Percentiles rank a stretch among this genome's conserved stretches.
Evolutionary conservation across 2,329 filamentous ascomycete genomes (phyloP).

Genomic region (Venturia pyrina): DNA sequence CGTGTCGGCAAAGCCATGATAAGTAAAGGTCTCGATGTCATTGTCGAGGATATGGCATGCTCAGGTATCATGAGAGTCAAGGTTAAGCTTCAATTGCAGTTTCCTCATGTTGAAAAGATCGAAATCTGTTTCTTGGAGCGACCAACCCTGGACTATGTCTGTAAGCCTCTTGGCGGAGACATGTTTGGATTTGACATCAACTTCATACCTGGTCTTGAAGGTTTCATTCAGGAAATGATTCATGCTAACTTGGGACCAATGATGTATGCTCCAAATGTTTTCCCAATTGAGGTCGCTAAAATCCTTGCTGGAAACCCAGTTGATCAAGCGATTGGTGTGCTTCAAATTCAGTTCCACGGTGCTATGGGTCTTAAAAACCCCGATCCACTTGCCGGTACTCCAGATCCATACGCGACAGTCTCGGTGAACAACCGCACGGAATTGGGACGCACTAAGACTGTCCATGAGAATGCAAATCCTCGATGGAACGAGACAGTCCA

Average conservation of each 20-base stretch:
- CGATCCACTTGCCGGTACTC: conserved; percentile 84
- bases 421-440: conserved; percentile 75
- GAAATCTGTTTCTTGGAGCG: conserved; percentile 91
- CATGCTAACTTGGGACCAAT: conserved; percentile 89
- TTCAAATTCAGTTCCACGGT: conserved; percentile 84
- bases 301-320: conserved; percentile 91
- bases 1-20: conserved; percentile 92
- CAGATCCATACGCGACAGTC: conserved; percentile 80
- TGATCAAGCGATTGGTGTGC: conserved; percentile 88
- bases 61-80: conserved; percentile 94
- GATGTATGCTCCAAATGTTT: conserved; percentile 97
- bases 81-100: conserved; percentile 91
- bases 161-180: conserved; percentile 93
- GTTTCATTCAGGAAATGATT: conserved; percentile 91
- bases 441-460: conserved; percentile 79
- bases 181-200: conserved; percentile 97
- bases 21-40: conserved; percentile 93
- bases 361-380: conserved; percentile 89
- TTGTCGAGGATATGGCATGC: conserved; percentile 96
- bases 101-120: conserved; percentile 87
- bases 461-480: conserved; percentile 76
- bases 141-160: conserved; percentile 90
- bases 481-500: conserved; percentile 97
- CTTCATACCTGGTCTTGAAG: conserved; percentile 90
- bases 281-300: conserved; percentile 97